Percentiles rank a stretch among this genome's conserved stretches.
phyloP scores from a whole-genome alignment of 495 filamentous ascomycete species.

The Penicillium bialowiezense region DNA sequence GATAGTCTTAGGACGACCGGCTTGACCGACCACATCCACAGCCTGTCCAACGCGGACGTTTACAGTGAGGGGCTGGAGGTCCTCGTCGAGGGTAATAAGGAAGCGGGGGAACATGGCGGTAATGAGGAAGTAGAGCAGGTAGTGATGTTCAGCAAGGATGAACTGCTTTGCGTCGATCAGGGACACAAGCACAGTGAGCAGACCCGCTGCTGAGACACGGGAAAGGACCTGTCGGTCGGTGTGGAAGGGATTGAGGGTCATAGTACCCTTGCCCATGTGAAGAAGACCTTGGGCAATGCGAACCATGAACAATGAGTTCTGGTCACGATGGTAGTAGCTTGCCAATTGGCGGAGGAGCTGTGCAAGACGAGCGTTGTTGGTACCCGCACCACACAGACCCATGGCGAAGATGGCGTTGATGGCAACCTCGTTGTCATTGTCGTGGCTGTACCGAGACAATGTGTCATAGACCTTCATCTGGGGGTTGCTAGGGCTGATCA shows the following conservation, averaged over 20 bases:
- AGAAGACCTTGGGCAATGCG: constrained; percentile 95
- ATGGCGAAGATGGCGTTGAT: constrained; percentile 99
- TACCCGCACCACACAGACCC: constrained; percentile 94
- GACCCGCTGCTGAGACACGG: constrained; percentile 81
- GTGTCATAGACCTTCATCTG: constrained; percentile 99
- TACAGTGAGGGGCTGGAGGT: constrained; percentile 88
- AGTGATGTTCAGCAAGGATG: constrained; percentile 83
- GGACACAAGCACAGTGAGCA: constrained; percentile 85
- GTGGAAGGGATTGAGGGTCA: constrained; percentile 95
- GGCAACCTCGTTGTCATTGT: constrained; percentile 98
- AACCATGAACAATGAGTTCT: constrained; percentile 97
- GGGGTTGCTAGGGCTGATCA: constrained; percentile 94
- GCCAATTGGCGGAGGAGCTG: constrained; percentile 93
- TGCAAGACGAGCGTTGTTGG: constrained; percentile 95
- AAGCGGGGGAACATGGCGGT: constrained; percentile 97
- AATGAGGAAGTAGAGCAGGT: constrained; percentile 95
- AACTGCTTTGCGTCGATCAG: constrained; percentile 96
- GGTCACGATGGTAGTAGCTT: constrained; percentile 96
- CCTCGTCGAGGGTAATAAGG: constrained; percentile 92
- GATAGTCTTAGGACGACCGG: constrained; percentile 95
- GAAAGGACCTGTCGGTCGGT: constrained; percentile 95
- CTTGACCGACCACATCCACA: constrained; percentile 96
- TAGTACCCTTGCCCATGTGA: constrained; percentile 98
- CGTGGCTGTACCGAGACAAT: constrained; percentile 95
- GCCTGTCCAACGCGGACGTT: constrained; percentile 97